Evolutionary conservation across 495 filamentous ascomycete genomes (phyloP), one percentile per base, ranked within the genome.

Genomic region (Aspergillus heteromorphus): DNA sequence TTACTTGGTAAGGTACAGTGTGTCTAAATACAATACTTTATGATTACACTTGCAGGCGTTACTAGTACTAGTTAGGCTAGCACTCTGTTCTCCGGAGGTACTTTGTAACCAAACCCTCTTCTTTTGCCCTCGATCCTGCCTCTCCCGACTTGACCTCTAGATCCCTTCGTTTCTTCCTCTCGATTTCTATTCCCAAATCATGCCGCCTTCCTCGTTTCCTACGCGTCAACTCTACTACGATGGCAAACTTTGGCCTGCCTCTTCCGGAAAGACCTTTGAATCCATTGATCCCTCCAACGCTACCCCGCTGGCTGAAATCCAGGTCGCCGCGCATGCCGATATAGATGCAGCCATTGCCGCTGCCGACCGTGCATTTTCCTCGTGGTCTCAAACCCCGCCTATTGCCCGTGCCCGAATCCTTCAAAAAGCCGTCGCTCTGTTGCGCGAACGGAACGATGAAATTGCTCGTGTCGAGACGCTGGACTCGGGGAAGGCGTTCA

Each of bases 401-500:
- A 74, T 86, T 60, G 78, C 75, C 41, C 85, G 87, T 21, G 80
- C 83, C 1, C 84, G 87, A 17, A 87, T 89, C 57, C 79, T 91
- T 16, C 84, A 87, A 21, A 81, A 78, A 56, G 86, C 87, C 2
- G 87, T 86, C 19, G 61, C 73, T 21, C 60, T 91, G 6, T 70
- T 91, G 4, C 84, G 87, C 14, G 73, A 80, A 53, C 76, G 79
- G 51, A 91, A 89, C 61, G 83, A 90, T 60, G 79, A 81, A 48
- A 85, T 91, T 29, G 87, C 87, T 19, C 74, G 68, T 27, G 65
- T 84, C 23, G 87, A 91, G 67, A 87, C 86, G 0, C 69, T 81
- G 45, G 87, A 90, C 65, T 89, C 87, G 2, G 87, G 87, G 51
- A 90, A 89, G 63, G 81, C 87, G 0, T 88, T 77, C 58, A 84